phyloP scores from a whole-genome alignment of 352 stramenopile species.

The Poterioochromonas sp. region DNA sequence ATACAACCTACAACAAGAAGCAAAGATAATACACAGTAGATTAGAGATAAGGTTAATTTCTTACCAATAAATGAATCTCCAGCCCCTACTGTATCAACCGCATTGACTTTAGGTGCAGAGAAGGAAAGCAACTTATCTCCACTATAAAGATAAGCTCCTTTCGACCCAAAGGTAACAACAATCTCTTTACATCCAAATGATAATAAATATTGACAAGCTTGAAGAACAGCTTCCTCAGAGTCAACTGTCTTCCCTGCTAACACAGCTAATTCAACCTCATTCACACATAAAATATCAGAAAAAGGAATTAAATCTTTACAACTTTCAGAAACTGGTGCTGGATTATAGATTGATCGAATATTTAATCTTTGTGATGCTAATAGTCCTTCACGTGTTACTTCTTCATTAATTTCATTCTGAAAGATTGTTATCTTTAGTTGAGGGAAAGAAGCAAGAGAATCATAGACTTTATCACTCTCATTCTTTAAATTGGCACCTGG shows the following conservation, averaged over 20 bases:
- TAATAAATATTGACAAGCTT: background rate
- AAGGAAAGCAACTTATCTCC: background rate
- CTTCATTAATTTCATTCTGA: conserved; percentile 25
- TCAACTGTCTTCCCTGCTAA: background rate
- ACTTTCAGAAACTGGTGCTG: background rate
- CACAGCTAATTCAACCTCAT: conserved; percentile 2
- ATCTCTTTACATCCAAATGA: background rate
- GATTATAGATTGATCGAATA: background rate
- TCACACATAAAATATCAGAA: conserved; percentile 6
- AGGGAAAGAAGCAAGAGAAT: background rate
- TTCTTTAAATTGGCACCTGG: conserved; percentile 22
- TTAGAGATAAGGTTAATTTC: background rate
- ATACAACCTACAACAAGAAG: background rate
- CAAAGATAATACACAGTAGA: background rate
- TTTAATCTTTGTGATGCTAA: background rate
- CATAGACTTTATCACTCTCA: background rate
- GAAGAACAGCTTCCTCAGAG: background rate
- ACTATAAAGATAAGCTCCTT: background rate
- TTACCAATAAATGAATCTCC: conserved; percentile 28
- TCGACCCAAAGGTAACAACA: conserved; percentile 8
- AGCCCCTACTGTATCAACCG: conserved; percentile 27
- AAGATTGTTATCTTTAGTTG: background rate
- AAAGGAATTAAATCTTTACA: background rate
- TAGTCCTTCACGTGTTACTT: background rate
- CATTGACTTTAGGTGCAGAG: background rate